phyloP scores from a whole-genome alignment of 2,329 filamentous ascomycete genomes.

The Emmonsiellopsis sp. region DNA sequence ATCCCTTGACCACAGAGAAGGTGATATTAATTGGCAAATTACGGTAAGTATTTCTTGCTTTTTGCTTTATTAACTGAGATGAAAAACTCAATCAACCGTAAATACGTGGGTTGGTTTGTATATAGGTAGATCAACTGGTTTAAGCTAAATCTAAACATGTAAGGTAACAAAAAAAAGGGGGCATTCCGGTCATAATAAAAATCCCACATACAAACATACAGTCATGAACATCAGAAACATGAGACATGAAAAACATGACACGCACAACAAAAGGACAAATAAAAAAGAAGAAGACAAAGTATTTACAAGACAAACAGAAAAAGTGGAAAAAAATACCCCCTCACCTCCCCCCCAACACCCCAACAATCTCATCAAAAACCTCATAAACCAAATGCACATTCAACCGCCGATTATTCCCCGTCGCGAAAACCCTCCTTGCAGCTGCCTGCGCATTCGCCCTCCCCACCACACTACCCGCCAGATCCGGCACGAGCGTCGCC shows the following conservation, averaged over 20 bases:
- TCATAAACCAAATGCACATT: conserved; percentile 69
- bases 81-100: too few relatives aligned
- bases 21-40: too few relatives aligned
- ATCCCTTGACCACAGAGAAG: too few relatives aligned
- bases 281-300: not conserved
- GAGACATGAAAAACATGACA: too few relatives aligned
- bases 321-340: not conserved
- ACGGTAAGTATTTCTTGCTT: too few relatives aligned
- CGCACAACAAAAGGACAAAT: not conserved
- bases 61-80: too few relatives aligned
- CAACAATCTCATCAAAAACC: conserved; percentile 60
- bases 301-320: not conserved
- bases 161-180: too few relatives aligned
- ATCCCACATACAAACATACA: not conserved
- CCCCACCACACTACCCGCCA: conserved; percentile 89
- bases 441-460: conserved; percentile 84
- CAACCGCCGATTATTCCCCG: conserved; percentile 79
- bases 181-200: not conserved
- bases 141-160: too few relatives aligned
- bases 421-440: conserved; percentile 78
- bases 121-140: too few relatives aligned
- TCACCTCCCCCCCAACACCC: conserved; percentile 1
- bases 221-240: too few relatives aligned
- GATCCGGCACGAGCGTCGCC: conserved; percentile 78
- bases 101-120: too few relatives aligned